Base-by-base conservation (phyloP, 257 asterid genomes). In the Solanum arcanum region DNA sequence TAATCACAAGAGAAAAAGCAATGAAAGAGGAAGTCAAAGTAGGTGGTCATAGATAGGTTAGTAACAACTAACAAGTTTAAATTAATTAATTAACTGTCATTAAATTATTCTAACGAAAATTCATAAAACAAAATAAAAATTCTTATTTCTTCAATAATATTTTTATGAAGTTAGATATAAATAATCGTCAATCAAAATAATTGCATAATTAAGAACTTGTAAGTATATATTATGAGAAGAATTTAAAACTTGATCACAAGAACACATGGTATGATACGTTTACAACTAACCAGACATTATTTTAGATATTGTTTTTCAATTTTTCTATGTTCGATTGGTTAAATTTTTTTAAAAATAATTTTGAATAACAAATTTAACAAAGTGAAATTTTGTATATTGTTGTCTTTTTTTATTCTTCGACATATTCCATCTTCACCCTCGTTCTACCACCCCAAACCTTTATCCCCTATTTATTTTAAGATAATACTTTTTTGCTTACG, bases 331-430 rank as follows among this genome's bases (percentile, higher is more conserved):
- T 56, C 25, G 5, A 3, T 12, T 4, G 2, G 1, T 59, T 7
- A 56, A 56, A 20, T 0, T 18, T 56, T 56, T 52, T 18, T 0
- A 56, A 56, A 47, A 56, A 44, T 47, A 46, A 4, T 14, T 47
- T 47, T 47, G 56, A 47, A 47, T 2, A 47, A 13, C 2, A 47
- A 47, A 1, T 47, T 47, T 47, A 2, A 56, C 12, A 20, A 52
- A 52, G 10, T 7, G 3, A 16, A 2, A 52, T 52, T 16, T 6
- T 0, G 0, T 16, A 16, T 16, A 52, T 2, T 0, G 2, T 9
- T 15, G 60, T 16, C 3, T 52, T 52, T 18, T 18, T 52, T 23
- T 14, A 52, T 52, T 16, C 23, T 52, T 6, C 23, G 0, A 16
- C 4, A 52, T 4, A 6, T 0, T 1, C 2, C 27, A 1, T 59